Base-by-base conservation (phyloP, 805 yeast genomes). In the Nakazawaea wickerhamii region DNA sequence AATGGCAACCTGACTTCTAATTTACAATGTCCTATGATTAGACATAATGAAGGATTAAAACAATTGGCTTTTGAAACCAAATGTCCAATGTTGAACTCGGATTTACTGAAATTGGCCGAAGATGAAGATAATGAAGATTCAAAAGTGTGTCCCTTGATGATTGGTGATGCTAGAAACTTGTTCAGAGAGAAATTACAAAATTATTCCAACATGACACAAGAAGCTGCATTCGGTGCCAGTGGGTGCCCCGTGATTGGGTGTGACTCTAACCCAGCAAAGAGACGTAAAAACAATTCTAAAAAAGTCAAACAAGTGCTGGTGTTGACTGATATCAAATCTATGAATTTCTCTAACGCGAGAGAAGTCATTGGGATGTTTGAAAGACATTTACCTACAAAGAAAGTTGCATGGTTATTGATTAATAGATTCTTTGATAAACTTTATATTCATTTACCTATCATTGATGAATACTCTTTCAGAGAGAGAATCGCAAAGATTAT, bases 391-490 rank as follows among this genome's bases (percentile, higher is more conserved):
- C 90, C 90, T 0, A 68, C 63, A 22, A 73, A 74, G 50, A 68
- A 66, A 44, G 68, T 77, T 1, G 66, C 81, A 7, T 75, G 84
- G 76, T 52, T 69, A 35, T 62, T 79, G 38, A 61, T 82, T 22
- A 77, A 79, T 45, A 63, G 79, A 48, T 83, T 75, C 48, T 83
- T 83, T 54, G 68, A 67, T 9, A 66, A 70, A 26, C 59, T 82
- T 4, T 84, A 84, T 55, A 73, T 84, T 11, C 79, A 73, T 44
- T 65, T 82, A 51, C 90, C 93, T 3, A 78, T 73, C 48, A 59
- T 82, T 26, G 88, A 82, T 57, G 87, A 82, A 54, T 61, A 51
- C 40, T 64, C 64, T 8, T 75, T 77, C 54, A 68, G 68, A 41
- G 50, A 50, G 15, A 70, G 71, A 38, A 56, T 78, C 14, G 49